Base-by-base conservation (phyloP, 495 filamentous ascomycete genomes). In the Penicillium turbatum region DNA sequence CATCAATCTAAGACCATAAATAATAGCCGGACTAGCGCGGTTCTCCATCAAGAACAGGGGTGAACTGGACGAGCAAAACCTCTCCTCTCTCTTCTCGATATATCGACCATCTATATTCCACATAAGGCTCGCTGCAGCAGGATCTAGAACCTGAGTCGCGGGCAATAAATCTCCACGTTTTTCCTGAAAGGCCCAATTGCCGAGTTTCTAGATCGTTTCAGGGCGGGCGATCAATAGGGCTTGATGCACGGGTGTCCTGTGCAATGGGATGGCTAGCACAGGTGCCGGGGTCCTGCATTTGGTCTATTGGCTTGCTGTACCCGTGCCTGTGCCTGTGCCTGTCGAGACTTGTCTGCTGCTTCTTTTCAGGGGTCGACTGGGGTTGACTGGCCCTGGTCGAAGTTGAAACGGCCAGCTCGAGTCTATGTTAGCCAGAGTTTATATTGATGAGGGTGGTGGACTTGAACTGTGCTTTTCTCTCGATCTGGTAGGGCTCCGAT, bases 171-270 rank as follows among this genome's bases (percentile, higher is more conserved):
- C 38, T 37, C 56, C 60, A 63, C 60, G 52, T 34, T 51, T 50
- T 39, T 36, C 17, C 26, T 4, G 44, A 32, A 41, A 34, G 48
- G 53, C 48, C 44, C 39, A 53, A 56, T 44, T 35, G 48, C 54
- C 42, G 55, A 65, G 56, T 49, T 71, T 73, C 69, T 68, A 69
- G 69, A 72, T 67, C 43, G 69, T 71, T 72, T 74, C 71, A 71
- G 54, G 46, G 19, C 16, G 56, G 69, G 56, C 67, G 71, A 74
- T 74, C 69, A 74, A 73, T 67, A 63, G 34, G n/a, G 52, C 48
- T 47, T 30, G 36, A 32, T 40, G 41, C 54, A 30, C 34, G 11
- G 36, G 34, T 61, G 60, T 49, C 31, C 52, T 54, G 49, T 63
- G 57, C 60, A 29, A 45, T 51, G 35, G 15, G 26, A 48, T 35